Evolutionary conservation across 1,284 basidiomycete species (phyloP), one percentile per base, ranked within the genome.

Genomic region (Irpex sp.): DNA sequence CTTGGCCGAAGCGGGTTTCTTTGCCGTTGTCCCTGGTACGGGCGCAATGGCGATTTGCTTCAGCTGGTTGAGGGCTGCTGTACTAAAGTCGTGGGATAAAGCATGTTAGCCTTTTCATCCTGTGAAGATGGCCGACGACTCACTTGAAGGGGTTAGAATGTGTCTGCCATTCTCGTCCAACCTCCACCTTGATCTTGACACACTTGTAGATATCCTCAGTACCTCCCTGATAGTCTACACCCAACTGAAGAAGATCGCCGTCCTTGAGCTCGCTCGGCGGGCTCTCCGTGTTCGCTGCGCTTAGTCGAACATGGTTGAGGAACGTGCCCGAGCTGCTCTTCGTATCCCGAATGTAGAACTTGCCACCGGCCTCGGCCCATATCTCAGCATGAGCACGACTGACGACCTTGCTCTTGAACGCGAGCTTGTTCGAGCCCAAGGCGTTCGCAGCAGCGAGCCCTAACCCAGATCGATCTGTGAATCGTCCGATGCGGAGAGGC

Each of bases 141-240:
- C 71, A 97, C 95, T 98, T 98, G 92, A 97, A 99, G 59, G 90
- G 91, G 79, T 97, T 98, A 1, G 89, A 87, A 1, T 82, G 85
- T 1, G 89, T 80, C 74, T 97, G 95, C 94, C 95, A 98, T 72
- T 95, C 94, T 63, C 94, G 79, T 0, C 94, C 87, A 56, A 96
- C 81, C 78, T 99, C 97, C 62, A 99, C 85, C 65, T 94, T 85
- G 77, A 99, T 97, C 84, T 98, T 98, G 66, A 99, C 95, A 68
- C 93, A 96, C 77, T 98, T 93, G 78, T 97, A 99, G 65, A 98
- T 95, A 76, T 98, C 96, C 78, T 99, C 96, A 4, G 93, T 88
- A 0, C 97, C 97, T 34, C 97, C 97, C 76, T 98, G 97, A 77
- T 98, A 99, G 75, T 99, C 97, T 37, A 99, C 96, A 1, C 97